Conservation (phyloP, 2,329 filamentous ascomycete genomes). For the Penicillium sp. region DNA sequence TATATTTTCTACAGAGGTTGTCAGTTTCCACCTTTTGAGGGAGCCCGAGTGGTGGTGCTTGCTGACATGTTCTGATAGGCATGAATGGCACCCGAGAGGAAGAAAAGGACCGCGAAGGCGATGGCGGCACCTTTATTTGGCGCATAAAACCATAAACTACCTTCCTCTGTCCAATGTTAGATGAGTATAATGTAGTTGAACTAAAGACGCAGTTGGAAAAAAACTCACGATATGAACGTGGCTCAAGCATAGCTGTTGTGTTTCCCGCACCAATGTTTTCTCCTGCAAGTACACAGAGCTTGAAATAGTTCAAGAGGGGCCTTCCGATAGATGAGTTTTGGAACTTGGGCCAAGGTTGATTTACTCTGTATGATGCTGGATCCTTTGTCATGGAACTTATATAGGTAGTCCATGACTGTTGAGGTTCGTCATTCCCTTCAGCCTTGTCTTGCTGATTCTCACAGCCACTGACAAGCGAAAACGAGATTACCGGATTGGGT, state of each 20-base stretch:
- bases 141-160: slow-evolving; percentile 46
- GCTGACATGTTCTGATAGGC: slow-evolving; percentile 44
- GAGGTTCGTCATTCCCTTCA: background rate
- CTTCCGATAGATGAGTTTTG: background rate
- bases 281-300: background rate
- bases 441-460: background rate
- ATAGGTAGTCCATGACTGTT: background rate
- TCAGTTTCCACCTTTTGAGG: background rate
- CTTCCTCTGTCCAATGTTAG: slow-evolving; percentile 34
- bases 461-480: slow-evolving; percentile 19
- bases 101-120: slow-evolving; percentile 46
- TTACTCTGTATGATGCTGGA: background rate
- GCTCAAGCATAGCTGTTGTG: slow-evolving; percentile 23
- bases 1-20: slow-evolving; percentile 38
- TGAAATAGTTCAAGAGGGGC: background rate
- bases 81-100: slow-evolving; percentile 43
- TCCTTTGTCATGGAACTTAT: background rate
- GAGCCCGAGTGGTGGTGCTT: background rate
- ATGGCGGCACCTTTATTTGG: slow-evolving; percentile 49
- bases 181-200: background rate
- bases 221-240: slow-evolving; percentile 35
- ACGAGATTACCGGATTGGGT: slow-evolving; percentile 24
- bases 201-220: background rate
- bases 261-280: background rate
- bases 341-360: background rate